phyloP scores from a whole-genome alignment of 352 stramenopile genomes.

The Phytophthora europaea region DNA sequence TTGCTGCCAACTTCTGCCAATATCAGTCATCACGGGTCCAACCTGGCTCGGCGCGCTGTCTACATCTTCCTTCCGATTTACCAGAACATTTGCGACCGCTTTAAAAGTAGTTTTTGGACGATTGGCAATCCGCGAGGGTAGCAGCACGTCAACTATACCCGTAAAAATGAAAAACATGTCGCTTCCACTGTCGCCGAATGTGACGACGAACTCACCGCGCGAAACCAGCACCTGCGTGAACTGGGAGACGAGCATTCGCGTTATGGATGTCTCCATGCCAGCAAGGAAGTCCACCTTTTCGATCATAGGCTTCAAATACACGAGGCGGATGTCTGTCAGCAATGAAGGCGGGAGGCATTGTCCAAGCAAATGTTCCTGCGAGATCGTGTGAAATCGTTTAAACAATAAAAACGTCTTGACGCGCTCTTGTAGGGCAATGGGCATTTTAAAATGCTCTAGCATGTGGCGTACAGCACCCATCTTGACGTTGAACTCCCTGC shows the following conservation, averaged over 20 bases:
- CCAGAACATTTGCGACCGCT: slow-evolving; percentile 14
- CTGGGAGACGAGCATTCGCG: slow-evolving; percentile 69
- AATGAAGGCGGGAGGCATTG: slow-evolving; percentile 64
- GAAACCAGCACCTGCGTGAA: slow-evolving; percentile 65
- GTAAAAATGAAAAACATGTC: slow-evolving; percentile 82
- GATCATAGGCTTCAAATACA: slow-evolving; percentile 72
- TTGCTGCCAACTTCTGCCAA: neutral
- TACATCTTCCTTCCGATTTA: neutral
- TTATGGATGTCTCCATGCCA: slow-evolving; percentile 59
- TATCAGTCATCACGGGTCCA: neutral
- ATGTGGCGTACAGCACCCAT: slow-evolving; percentile 60
- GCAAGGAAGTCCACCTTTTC: slow-evolving; percentile 63
- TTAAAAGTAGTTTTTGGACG: neutral
- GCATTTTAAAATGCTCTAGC: slow-evolving; percentile 60
- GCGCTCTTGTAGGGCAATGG: slow-evolving; percentile 43
- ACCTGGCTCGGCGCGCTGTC: neutral
- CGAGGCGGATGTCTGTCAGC: slow-evolving; percentile 65
- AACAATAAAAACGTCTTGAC: slow-evolving; percentile 76
- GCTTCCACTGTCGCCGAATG: slow-evolving; percentile 50
- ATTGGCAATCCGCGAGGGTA: slow-evolving; percentile 22
- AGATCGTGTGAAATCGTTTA: slow-evolving; percentile 70
- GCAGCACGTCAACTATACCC: slow-evolving; percentile 50
- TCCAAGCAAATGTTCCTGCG: slow-evolving; percentile 64
- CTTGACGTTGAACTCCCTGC: slow-evolving; percentile 63
- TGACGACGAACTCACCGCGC: slow-evolving; percentile 50